A percentile compares a stretch with the other conserved stretches of the same genome.
Evolutionary conservation across 2,329 filamentous ascomycete species (phyloP).

Genomic region (Albophoma yamanashiensis): DNA sequence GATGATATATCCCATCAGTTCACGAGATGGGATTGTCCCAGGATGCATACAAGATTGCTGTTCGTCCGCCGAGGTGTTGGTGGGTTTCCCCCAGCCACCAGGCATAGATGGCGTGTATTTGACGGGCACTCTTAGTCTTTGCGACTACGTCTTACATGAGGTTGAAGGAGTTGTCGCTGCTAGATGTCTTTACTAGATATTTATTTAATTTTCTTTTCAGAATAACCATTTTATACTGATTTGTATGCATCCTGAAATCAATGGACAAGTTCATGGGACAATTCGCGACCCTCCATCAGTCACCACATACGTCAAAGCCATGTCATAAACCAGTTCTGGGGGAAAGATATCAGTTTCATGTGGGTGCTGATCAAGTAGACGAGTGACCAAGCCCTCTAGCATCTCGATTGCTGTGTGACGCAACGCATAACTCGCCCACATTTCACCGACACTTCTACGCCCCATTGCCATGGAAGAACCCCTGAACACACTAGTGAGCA

Average conservation of each 20-base stretch:
- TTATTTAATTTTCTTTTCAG: not conserved
- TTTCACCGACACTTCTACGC: not conserved
- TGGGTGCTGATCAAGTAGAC: not conserved
- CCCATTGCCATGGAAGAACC: not conserved
- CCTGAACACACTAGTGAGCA: not conserved
- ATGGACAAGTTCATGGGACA: not conserved
- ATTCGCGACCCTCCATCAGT: not conserved
- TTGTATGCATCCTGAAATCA: not conserved
- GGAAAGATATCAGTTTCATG: not conserved
- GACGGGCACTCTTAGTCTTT: not conserved
- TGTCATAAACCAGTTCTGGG: not conserved
- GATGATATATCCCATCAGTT: not conserved
- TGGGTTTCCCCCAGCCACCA: not conserved
- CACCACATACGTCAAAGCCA: not conserved
- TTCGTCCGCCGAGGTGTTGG: not conserved
- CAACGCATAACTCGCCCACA: not conserved
- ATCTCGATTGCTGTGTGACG: too few species aligned
- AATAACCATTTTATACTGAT: not conserved
- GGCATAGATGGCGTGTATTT: not conserved
- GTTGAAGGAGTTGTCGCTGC: not conserved
- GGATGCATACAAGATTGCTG: not conserved
- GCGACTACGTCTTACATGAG: not conserved
- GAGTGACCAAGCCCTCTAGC: too few species aligned
- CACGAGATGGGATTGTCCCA: not conserved
- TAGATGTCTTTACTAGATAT: not conserved